Evolutionary conservation across 1,284 basidiomycete species (phyloP).

Genomic region (Ceratobasidium sp.): DNA sequence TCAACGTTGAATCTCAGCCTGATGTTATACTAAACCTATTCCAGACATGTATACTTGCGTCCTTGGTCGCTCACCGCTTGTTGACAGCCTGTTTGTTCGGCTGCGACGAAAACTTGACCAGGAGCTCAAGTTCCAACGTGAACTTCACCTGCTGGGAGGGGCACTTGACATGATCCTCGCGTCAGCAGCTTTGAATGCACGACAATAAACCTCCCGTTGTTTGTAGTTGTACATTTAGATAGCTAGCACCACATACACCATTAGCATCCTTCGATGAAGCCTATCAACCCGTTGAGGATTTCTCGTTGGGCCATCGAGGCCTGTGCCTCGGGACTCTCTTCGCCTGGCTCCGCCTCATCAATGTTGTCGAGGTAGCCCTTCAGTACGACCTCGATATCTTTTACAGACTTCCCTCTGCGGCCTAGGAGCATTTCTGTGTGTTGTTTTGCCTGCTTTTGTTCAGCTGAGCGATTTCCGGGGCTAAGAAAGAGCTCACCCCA

Average conservation of each 20-base stretch:
- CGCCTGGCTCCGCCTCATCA: conserved; percentile 56
- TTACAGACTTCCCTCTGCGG: conserved; percentile 72
- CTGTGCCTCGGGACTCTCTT: conserved; percentile 42
- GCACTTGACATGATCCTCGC: conserved; percentile 94
- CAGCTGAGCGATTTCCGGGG: not conserved
- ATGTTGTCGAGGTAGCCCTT: conserved; percentile 77
- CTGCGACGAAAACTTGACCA: conserved; percentile 84
- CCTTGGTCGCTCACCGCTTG: conserved; percentile 91
- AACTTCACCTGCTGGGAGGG: conserved; percentile 85
- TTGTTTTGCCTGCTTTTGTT: conserved; percentile 13
- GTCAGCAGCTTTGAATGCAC: conserved; percentile 58
- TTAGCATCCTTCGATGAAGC: conserved; percentile 65
- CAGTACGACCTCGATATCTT: conserved; percentile 73
- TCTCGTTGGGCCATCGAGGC: conserved; percentile 67
- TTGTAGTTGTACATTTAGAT: conserved; percentile 41
- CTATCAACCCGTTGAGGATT: conserved; percentile 75
- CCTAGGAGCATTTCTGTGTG: conserved; percentile 77
- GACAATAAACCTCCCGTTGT: not conserved
- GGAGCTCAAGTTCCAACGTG: conserved; percentile 91
- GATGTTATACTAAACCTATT: not conserved
- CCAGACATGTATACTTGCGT: conserved; percentile 92
- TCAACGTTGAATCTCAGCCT: conserved; percentile 3
- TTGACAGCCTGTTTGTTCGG: conserved; percentile 87
- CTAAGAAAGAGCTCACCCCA: conserved; percentile 69
- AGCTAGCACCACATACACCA: conserved; percentile 11